Conservation (phyloP, 306 rosid genomes). For the Chamaecrista fasciculata region DNA sequence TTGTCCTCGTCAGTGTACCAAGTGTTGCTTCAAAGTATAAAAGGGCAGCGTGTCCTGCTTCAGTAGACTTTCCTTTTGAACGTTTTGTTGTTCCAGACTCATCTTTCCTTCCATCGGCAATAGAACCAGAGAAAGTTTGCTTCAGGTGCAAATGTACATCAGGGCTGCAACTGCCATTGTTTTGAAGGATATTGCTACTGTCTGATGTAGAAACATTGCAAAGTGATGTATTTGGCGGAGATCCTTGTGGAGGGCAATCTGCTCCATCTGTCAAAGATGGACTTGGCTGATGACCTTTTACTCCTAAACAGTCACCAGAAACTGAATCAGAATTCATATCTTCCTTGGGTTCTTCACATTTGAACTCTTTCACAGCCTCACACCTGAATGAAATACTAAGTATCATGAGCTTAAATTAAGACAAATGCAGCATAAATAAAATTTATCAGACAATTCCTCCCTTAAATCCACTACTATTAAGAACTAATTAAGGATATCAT, state of each 20-base stretch:
- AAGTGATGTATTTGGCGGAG: conserved; percentile 58
- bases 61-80: conserved; percentile 62
- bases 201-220: conserved; percentile 68
- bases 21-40: conserved; percentile 81
- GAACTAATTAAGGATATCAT: conserved; percentile 10
- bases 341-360: conserved; percentile 35
- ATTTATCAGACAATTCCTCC: conserved; percentile 8
- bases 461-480: neutral
- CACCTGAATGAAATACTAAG: conserved; percentile 45
- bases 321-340: conserved; percentile 46
- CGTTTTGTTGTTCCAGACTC: conserved; percentile 46
- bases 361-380: conserved; percentile 43
- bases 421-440: conserved; percentile 19
- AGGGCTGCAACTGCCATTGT: conserved; percentile 83
- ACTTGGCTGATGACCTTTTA: conserved; percentile 54
- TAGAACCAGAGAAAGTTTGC: conserved; percentile 42
- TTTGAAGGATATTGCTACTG: conserved; percentile 66
- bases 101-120: conserved; percentile 47
- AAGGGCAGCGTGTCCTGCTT: conserved; percentile 65
- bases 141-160: conserved; percentile 57
- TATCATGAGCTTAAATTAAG: conserved; percentile 20
- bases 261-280: conserved; percentile 60
- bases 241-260: conserved; percentile 54
- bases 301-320: conserved; percentile 53
- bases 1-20: conserved; percentile 85